phyloP scores from a whole-genome alignment of 2,329 filamentous ascomycete genomes.

The Stemphylium vesicarium region DNA sequence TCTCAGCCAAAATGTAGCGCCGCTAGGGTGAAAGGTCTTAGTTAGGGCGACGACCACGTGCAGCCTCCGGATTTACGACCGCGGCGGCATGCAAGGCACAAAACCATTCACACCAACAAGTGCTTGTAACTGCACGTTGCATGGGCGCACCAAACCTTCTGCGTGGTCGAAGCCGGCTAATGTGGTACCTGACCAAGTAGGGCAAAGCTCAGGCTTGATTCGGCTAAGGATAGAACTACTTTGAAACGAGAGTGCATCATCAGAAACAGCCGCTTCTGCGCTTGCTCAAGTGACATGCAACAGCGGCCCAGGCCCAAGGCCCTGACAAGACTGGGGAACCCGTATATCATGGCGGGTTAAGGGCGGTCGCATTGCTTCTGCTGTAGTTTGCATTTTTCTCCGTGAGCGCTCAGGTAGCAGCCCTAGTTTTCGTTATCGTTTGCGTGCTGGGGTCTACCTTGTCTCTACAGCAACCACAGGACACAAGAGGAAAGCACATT shows the following conservation, averaged over 20 bases:
- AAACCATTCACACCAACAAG: not conserved
- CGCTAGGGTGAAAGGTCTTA: not conserved
- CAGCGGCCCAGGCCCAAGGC: not conserved
- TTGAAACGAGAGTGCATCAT: conserved; percentile 27
- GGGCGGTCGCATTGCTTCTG: conserved; percentile 6
- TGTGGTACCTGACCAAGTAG: conserved; percentile 14
- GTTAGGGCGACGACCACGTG: not conserved
- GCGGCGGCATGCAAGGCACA: not conserved
- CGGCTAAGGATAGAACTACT: conserved; percentile 10
- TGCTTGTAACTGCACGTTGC: conserved; percentile 5
- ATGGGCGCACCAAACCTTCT: conserved; percentile 7
- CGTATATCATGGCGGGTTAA: conserved; percentile 23
- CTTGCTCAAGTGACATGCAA: conserved; percentile 3
- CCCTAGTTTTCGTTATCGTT: not conserved
- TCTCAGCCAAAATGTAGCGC: no score
- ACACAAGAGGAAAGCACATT: conserved; percentile 2
- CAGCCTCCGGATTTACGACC: not conserved
- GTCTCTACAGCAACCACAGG: not conserved
- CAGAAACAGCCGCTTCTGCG: conserved; percentile 29
- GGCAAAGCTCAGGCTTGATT: conserved; percentile 5
- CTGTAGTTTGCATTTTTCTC: conserved; percentile 10
- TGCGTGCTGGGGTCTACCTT: conserved; percentile 1
- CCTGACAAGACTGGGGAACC: not conserved
- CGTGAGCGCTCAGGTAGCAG: conserved; percentile 10
- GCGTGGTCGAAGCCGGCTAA: conserved; percentile 14